Percentiles rank a stretch among this genome's conserved stretches.
Conservation (phyloP, 192 early-diverging fungal genomes). For the Backusella australiensis region DNA sequence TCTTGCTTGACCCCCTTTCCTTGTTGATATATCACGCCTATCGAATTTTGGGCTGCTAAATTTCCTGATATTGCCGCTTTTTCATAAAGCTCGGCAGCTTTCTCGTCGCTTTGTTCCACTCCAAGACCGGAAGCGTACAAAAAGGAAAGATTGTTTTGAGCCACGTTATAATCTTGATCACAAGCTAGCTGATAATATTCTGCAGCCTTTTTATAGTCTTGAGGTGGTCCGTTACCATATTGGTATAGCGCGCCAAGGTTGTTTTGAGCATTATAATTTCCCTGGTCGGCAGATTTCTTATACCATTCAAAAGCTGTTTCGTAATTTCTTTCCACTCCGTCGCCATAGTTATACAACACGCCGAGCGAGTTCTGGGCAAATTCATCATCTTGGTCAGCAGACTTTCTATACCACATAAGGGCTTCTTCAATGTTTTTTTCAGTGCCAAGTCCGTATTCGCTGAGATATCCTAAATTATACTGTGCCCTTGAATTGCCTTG, state of each 20-base stretch:
- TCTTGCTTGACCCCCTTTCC: neutral
- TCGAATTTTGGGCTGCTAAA: neutral
- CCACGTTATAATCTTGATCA: conserved; percentile 42
- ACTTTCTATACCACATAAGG: conserved; percentile 72
- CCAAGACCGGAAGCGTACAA: conserved; percentile 20
- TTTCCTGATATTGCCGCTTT: neutral
- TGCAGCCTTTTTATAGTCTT: conserved; percentile 54
- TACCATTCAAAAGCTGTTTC: conserved; percentile 72
- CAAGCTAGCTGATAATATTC: conserved; percentile 51
- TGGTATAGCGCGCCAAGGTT: neutral
- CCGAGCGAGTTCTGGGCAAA: conserved; percentile 73
- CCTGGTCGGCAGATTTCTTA: conserved; percentile 52
- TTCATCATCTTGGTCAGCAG: conserved; percentile 59
- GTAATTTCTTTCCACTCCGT: conserved; percentile 55
- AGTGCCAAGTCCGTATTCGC: conserved; percentile 88
- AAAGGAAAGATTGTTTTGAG: conserved; percentile 67
- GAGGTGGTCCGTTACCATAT: neutral
- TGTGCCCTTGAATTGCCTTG: conserved; percentile 71
- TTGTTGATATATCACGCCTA: neutral
- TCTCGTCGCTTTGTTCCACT: neutral
- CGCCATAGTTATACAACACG: conserved; percentile 74
- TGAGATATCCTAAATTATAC: conserved; percentile 80
- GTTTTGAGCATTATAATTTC: conserved; percentile 61
- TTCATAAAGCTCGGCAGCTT: neutral
- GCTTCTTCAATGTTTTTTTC: conserved; percentile 58